Evolutionary conservation across 805 yeast genomes (phyloP).

Genomic region (Metschnikowia lachancei): DNA sequence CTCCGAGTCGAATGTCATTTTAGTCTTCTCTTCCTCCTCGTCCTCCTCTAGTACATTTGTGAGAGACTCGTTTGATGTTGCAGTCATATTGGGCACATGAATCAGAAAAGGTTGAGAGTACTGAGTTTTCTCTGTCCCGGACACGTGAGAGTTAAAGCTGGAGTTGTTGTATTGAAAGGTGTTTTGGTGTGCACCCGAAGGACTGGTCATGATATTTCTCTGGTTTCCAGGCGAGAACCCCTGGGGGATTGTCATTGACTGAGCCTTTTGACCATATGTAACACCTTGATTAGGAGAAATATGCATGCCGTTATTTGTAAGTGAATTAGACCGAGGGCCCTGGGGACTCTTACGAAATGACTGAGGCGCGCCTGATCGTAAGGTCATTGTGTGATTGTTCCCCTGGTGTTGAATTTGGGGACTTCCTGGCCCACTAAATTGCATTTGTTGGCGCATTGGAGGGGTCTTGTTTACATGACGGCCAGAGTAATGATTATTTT

Average conservation of each 20-base stretch:
- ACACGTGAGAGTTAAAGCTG: neutral
- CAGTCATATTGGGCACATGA: conserved; percentile 3
- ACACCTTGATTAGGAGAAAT: neutral
- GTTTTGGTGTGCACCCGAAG: neutral
- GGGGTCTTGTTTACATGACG: neutral
- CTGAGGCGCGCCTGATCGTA: conserved; percentile 12
- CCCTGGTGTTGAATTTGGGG: conserved; percentile 2
- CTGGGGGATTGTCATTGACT: conserved; percentile 4
- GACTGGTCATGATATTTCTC: neutral
- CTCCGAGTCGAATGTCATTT: neutral
- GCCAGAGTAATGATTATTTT: neutral
- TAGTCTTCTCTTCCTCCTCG: conserved; percentile 13
- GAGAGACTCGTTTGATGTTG: conserved; percentile 16
- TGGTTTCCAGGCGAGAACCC: conserved; percentile 1
- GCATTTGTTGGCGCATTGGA: neutral
- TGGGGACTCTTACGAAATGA: conserved; percentile 6
- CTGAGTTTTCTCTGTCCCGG: neutral
- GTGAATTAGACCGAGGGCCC: conserved; percentile 17
- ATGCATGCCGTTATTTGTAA: conserved; percentile 9
- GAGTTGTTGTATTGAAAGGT: neutral
- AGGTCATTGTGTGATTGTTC: conserved; percentile 14
- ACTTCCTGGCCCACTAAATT: conserved; percentile 1
- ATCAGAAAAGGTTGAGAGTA: neutral
- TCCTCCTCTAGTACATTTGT: conserved; percentile 21
- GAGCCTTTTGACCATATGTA: conserved; percentile 4